Percentiles rank a stretch among this genome's conserved stretches.
Evolutionary conservation across 805 yeast genomes (phyloP).

Genomic region (Candida manassasensis): DNA sequence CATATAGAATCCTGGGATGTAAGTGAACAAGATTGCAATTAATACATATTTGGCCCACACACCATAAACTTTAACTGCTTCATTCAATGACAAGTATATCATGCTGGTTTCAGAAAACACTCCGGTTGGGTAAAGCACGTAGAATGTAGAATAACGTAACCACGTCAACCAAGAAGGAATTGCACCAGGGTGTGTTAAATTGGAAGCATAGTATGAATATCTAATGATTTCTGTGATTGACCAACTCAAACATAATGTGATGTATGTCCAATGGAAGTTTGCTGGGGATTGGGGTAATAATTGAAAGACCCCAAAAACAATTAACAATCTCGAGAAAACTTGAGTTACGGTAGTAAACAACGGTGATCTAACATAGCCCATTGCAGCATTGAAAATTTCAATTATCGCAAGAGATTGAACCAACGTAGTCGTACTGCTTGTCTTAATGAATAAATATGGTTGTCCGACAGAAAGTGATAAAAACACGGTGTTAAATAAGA

Average conservation of each 20-base stretch:
- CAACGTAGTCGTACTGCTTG: conserved; percentile 52
- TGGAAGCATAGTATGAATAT: conserved; percentile 80
- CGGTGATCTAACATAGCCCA: conserved; percentile 84
- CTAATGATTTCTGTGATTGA: conserved; percentile 89
- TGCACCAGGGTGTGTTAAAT: conserved; percentile 43
- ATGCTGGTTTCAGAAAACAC: conserved; percentile 79
- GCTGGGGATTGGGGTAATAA: conserved; percentile 73
- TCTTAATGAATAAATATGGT: conserved; percentile 57
- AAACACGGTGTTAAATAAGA: conserved; percentile 36
- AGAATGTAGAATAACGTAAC: conserved; percentile 80
- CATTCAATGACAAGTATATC: conserved; percentile 64
- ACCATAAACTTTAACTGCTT: conserved; percentile 55
- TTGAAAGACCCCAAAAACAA: conserved; percentile 79
- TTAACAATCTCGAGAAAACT: conserved; percentile 76
- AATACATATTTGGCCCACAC: conserved; percentile 50
- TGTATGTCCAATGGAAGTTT: conserved; percentile 51
- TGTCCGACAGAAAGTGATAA: conserved; percentile 46
- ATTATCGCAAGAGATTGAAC: conserved; percentile 78
- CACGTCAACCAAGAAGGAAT: conserved; percentile 60
- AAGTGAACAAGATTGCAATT: conserved; percentile 54
- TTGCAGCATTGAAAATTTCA: conserved; percentile 72
- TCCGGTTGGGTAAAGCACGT: conserved; percentile 83
- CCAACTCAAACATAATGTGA: conserved; percentile 79
- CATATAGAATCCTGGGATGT: conserved; percentile 83
- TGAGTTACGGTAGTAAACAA: conserved; percentile 79